Conservation (phyloP, 208 protist species). For the Trichomonas gallinae region DNA sequence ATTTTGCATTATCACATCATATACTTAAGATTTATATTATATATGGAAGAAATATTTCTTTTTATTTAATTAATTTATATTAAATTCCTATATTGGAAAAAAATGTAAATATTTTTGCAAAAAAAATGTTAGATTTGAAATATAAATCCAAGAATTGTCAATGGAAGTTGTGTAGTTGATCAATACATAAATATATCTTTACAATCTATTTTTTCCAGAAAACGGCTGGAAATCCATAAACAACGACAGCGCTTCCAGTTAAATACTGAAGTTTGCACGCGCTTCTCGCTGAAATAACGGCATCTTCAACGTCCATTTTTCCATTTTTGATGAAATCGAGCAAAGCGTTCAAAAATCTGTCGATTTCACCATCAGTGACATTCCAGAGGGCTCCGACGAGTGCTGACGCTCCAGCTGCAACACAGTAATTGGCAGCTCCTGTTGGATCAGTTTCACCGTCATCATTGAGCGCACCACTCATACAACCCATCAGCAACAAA, state of each 20-base stretch:
- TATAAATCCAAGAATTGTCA: no score
- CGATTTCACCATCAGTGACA: constrained; percentile 18
- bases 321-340: background rate
- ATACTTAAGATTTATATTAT: no score
- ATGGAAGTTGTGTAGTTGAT: no score
- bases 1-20: no score
- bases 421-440: background rate
- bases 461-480: background rate
- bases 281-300: background rate
- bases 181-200: background rate
- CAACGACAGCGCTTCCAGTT: background rate
- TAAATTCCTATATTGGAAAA: no score
- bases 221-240: constrained; percentile 18
- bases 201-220: background rate
- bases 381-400: background rate
- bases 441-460: background rate
- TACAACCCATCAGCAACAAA: constrained; percentile 10
- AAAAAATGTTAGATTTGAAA: no score
- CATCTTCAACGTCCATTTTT: background rate
- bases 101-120: no score
- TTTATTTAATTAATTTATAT: no score
- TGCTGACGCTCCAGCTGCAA: background rate
- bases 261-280: background rate
- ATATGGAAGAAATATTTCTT: no score
- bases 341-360: background rate